Base-by-base conservation (phyloP, 495 filamentous ascomycete genomes). In the Chaetomium tenue region DNA sequence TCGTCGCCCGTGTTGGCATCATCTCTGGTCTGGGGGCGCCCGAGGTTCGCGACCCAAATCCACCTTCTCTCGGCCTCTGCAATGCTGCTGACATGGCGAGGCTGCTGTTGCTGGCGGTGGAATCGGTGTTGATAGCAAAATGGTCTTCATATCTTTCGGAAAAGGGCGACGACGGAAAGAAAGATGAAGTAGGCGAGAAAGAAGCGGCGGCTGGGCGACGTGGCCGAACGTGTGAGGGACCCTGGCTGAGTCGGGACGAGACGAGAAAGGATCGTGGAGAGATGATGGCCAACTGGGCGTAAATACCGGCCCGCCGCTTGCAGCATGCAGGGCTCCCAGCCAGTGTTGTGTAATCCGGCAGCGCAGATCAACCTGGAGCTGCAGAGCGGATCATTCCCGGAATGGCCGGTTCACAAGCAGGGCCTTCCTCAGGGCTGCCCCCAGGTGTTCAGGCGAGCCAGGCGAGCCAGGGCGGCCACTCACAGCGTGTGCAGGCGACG, bases 191-290 rank as follows among this genome's bases (percentile, higher is more conserved):
- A 48, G 12, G 58, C 28, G 28, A 20, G 9, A 42, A 48, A 44
- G 51, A 56, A 9, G 0, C 42, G 44, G n/a, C 48, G 26, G 58
- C 20, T 51, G 47, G 39, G 33, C 33, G 33, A 28, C 51, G 58
- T 15, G 33, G 56, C 37, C 50, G 50, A 23, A 25, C n/a, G 15
- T 26, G 58, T 46, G 58, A 54, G 63, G 50, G 40, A 37, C 39
- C 40, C 60, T 42, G 62, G 58, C 23, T 58, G 64, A 67, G 69
- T 50, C 68, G 64, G 56, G 26, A 55, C 6, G 28, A 55, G 16
- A 68, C 63, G 62, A 76, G 68, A 68, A 76, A 76, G 61, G 75
- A 78, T 56, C 73, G 72, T 62, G 76, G 71, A 26, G 74, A 73
- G 68, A 77, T 77, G 72, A 77, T 77, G 71, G 53, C 65, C 51